Percentiles rank a stretch among this genome's conserved stretches.
phyloP scores from a whole-genome alignment of 2,329 filamentous ascomycete species.

The Xylariaceae sp. region DNA sequence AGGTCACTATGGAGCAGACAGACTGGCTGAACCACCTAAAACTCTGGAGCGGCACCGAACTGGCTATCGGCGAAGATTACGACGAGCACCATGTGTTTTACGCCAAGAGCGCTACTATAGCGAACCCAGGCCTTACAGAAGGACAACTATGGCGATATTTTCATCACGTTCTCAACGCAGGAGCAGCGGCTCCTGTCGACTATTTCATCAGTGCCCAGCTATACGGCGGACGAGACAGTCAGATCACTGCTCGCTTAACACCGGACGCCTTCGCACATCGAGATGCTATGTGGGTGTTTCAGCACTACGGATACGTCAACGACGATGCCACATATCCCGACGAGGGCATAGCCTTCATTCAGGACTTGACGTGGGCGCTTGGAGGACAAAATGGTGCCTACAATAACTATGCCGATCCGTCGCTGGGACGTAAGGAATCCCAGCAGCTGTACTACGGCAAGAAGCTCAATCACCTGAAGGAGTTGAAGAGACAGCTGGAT shows the following conservation, averaged over 20 bases:
- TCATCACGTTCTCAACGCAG: constrained; percentile 17
- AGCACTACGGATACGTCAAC: constrained; percentile 25
- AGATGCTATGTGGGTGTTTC: constrained; percentile 30
- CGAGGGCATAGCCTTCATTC: constrained; percentile 20
- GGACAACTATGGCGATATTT: constrained; percentile 26
- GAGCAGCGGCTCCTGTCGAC: constrained; percentile 13
- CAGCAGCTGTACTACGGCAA: constrained; percentile 23
- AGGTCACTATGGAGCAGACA: constrained; percentile 6
- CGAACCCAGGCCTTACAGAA: constrained; percentile 23
- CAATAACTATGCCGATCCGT: constrained; percentile 27
- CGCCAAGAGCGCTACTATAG: constrained; percentile 32
- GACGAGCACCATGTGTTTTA: constrained; percentile 29
- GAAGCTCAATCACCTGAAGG: constrained; percentile 15
- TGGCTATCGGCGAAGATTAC: constrained; percentile 12
- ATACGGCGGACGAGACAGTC: constrained; percentile 33
- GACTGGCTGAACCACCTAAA: constrained; percentile 24
- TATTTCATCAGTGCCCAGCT: constrained; percentile 33
- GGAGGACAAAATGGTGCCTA: constrained; percentile 22
- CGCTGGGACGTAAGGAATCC: constrained; percentile 18
- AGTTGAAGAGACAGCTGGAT: constrained; percentile 23
- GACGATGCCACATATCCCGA: constrained; percentile 14
- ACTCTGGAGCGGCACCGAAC: constrained; percentile 15
- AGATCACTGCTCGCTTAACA: constrained; percentile 21
- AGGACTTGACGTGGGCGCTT: constrained; percentile 21
- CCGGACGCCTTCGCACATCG: constrained; percentile 26